Conservation (phyloP, 306 rosid species). For the Quercus ilex region DNA sequence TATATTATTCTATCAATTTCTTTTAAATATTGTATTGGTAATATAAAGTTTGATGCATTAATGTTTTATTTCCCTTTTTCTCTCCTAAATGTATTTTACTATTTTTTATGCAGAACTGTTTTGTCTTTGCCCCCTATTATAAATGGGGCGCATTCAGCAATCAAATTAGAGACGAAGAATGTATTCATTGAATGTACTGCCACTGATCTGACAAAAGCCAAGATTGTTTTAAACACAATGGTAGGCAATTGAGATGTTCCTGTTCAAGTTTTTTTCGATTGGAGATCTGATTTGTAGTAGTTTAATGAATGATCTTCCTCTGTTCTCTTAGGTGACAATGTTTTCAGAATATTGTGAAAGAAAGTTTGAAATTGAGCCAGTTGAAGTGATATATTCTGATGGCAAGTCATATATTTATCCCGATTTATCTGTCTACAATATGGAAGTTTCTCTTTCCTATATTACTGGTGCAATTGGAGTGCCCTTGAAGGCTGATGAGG, state of each 20-base stretch:
- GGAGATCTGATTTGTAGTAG: conserved; percentile 13
- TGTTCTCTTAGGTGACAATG: conserved; percentile 59
- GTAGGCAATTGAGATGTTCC: conserved; percentile 34
- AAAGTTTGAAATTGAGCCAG: conserved; percentile 83
- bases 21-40: neutral
- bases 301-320: conserved; percentile 16
- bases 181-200: conserved; percentile 95
- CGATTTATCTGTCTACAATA: conserved; percentile 72
- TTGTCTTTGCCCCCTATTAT: conserved; percentile 92
- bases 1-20: neutral
- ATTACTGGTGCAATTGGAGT: conserved; percentile 66
- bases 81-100: neutral
- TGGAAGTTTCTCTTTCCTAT: conserved; percentile 85
- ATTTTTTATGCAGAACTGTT: conserved; percentile 61
- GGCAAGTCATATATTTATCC: conserved; percentile 75
- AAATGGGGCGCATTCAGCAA: conserved; percentile 92
- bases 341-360: conserved; percentile 69
- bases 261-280: neutral
- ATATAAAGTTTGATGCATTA: neutral
- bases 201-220: conserved; percentile 93
- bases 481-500: conserved; percentile 74
- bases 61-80: neutral
- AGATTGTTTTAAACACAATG: conserved; percentile 87
- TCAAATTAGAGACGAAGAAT: conserved; percentile 78
- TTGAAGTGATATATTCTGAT: conserved; percentile 75